Conservation (phyloP, 495 filamentous ascomycete genomes). For the Coniosporium apollinis region DNA sequence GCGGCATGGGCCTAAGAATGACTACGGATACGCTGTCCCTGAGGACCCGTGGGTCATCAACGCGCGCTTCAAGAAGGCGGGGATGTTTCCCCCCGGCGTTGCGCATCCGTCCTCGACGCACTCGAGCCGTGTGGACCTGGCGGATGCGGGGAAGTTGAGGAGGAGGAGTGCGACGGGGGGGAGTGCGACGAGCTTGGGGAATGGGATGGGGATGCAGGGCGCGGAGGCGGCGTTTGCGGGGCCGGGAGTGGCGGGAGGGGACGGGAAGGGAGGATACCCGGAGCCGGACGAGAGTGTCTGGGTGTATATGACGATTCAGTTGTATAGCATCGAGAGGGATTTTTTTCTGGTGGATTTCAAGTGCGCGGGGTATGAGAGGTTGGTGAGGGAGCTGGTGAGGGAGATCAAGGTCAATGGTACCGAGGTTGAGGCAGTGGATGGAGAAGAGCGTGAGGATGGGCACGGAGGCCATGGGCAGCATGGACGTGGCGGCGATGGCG, state of each 20-base stretch:
- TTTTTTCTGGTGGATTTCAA: conserved; percentile 98
- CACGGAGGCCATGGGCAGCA: too few species aligned
- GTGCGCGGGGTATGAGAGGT: conserved; percentile 90
- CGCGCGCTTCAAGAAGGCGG: conserved; percentile 68
- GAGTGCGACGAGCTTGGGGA: conserved; percentile 22
- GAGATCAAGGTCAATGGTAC: conserved; percentile 12
- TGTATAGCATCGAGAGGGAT: conserved; percentile 85
- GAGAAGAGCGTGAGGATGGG: conserved; percentile 6
- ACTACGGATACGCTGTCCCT: conserved; percentile 55
- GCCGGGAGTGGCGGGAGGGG: background rate
- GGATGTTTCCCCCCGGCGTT: conserved; percentile 40
- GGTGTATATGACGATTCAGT: conserved; percentile 88
- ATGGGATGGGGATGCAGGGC: background rate
- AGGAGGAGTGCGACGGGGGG: conserved; percentile 23
- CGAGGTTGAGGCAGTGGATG: conserved; percentile 1
- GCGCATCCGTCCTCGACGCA: conserved; percentile 34
- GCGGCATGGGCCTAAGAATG: conserved; percentile 19
- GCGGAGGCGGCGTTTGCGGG: background rate
- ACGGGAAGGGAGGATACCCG: too few species aligned
- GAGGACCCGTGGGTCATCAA: conserved; percentile 93
- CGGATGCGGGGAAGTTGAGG: conserved; percentile 28
- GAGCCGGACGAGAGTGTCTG: conserved; percentile 37
- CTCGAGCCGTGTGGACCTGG: conserved; percentile 40
- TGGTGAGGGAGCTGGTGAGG: conserved; percentile 26
- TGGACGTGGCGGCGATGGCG: too few species aligned